Percentiles rank a stretch among this genome's conserved stretches.
phyloP scores from a whole-genome alignment of 2,329 filamentous ascomycete species.

The Epicoccum sorghinum region DNA sequence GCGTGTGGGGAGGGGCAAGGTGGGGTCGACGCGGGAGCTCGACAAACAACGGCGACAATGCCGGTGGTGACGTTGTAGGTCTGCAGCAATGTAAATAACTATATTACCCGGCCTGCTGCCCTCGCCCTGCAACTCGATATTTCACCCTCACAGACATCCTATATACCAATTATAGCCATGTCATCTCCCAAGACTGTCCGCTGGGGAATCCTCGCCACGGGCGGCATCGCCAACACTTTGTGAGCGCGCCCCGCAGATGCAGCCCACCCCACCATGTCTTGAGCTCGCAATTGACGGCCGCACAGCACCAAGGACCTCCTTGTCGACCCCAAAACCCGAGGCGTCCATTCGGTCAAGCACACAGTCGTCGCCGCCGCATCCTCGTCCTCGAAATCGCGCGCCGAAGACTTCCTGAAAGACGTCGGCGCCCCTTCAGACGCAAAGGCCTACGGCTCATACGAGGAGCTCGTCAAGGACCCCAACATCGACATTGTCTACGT shows the following conservation, averaged over 20 bases:
- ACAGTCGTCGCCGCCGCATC: constrained; percentile 80
- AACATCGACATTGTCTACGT: constrained; percentile 87
- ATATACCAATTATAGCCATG: constrained; percentile 25
- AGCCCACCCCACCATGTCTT: constrained; percentile 4
- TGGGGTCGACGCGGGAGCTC: constrained; percentile 10
- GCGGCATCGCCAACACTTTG: constrained; percentile 56
- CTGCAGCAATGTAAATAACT: constrained; percentile 7
- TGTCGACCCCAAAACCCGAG: constrained; percentile 71
- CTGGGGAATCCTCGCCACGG: constrained; percentile 57
- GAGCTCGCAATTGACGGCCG: constrained; percentile 12
- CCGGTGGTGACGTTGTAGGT: constrained; percentile 15
- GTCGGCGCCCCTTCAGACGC: constrained; percentile 71
- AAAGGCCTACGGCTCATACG: constrained; percentile 79
- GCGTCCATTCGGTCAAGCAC: constrained; percentile 75
- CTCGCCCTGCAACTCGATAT: background rate
- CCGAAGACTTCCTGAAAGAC: constrained; percentile 73
- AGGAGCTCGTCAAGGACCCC: constrained; percentile 77
- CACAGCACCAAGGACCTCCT: constrained; percentile 73
- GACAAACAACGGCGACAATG: constrained; percentile 2
- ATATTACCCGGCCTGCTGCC: constrained; percentile 10
- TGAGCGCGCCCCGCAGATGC: constrained; percentile 29
- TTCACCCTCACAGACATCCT: background rate
- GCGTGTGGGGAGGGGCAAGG: constrained; percentile 15
- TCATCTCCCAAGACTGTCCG: constrained; percentile 47
- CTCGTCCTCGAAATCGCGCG: constrained; percentile 72